Evolutionary conservation across 2,329 filamentous ascomycete species (phyloP).

Genomic region (Scleromitrula shiraiana): DNA sequence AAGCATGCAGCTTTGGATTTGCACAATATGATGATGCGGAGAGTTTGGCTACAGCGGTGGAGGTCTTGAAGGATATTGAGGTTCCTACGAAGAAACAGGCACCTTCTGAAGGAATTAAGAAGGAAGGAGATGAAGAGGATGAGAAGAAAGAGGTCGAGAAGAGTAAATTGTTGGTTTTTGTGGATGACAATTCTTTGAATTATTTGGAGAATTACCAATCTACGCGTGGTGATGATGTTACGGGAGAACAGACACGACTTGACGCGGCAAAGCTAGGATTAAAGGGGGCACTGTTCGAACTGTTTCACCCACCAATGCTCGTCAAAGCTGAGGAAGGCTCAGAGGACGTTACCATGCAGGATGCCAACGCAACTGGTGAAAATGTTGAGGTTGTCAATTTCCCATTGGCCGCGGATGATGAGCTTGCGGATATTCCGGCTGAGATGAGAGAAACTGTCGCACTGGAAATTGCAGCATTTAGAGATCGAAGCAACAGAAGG

Average conservation of each 20-base stretch:
- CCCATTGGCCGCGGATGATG: slow-evolving; percentile 78
- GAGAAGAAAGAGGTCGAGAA: slow-evolving; percentile 48
- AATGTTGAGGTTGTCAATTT: slow-evolving; percentile 85
- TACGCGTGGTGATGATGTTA: slow-evolving; percentile 52
- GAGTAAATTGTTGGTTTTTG: slow-evolving; percentile 60
- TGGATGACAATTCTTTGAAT: slow-evolving; percentile 75
- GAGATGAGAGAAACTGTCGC: slow-evolving; percentile 96
- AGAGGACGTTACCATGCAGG: slow-evolving; percentile 63
- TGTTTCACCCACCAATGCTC: slow-evolving; percentile 58
- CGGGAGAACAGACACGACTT: slow-evolving; percentile 57
- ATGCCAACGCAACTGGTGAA: slow-evolving; percentile 48
- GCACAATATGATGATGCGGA: slow-evolving; percentile 91
- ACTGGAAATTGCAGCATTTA: slow-evolving; percentile 87
- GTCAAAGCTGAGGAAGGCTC: slow-evolving; percentile 47
- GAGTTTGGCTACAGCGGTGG: slow-evolving; percentile 75
- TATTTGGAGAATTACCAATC: slow-evolving; percentile 80
- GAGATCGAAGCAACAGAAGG: slow-evolving; percentile 80
- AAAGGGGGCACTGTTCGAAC: slow-evolving; percentile 56
- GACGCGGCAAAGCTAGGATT: slow-evolving; percentile 63
- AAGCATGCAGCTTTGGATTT: slow-evolving; percentile 84
- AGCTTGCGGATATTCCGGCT: slow-evolving; percentile 87
- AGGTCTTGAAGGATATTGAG: slow-evolving; percentile 73
- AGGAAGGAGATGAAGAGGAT: slow-evolving; percentile 33
- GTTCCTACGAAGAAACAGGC: slow-evolving; percentile 72
- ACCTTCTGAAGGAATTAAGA: slow-evolving; percentile 37